These are phyloP conservation scores for Dendrocalamus latiflorus DNA, from an alignment of 202 grass and related monocot species.

Conservation along the genomic window DNA sequence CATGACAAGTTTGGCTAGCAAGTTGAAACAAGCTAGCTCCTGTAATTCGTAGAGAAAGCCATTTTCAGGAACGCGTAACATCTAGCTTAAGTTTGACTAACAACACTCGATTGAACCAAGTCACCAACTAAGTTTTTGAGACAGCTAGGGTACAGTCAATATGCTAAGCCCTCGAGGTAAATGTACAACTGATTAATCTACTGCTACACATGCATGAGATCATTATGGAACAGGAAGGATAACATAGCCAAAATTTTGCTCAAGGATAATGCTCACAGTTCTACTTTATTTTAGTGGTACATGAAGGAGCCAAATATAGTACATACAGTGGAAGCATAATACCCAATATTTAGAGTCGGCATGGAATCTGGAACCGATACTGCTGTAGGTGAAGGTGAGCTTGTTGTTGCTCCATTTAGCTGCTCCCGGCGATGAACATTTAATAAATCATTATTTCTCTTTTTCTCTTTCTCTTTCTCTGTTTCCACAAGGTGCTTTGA, in stretches of 20 bases:
- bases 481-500: constrained; percentile 41
- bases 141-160: background rate
- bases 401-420: constrained; percentile 35
- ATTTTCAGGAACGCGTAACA: background rate
- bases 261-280: background rate
- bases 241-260: background rate
- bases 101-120: background rate
- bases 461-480: constrained; percentile 44
- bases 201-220: background rate
- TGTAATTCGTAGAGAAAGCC: background rate
- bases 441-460: constrained; percentile 18
- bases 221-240: background rate
- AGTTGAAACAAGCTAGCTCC: background rate
- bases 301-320: background rate
- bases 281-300: background rate
- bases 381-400: constrained; percentile 21
- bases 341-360: constrained; percentile 48
- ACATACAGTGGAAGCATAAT: constrained; percentile 24
- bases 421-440: constrained; percentile 13
- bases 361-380: constrained; percentile 20
- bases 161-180: background rate
- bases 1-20: background rate
- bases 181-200: background rate
- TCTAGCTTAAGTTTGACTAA: background rate
- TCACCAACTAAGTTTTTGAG: background rate